Base-by-base conservation (phyloP, 2,329 filamentous ascomycete species). In the Penicillium glabrum region DNA sequence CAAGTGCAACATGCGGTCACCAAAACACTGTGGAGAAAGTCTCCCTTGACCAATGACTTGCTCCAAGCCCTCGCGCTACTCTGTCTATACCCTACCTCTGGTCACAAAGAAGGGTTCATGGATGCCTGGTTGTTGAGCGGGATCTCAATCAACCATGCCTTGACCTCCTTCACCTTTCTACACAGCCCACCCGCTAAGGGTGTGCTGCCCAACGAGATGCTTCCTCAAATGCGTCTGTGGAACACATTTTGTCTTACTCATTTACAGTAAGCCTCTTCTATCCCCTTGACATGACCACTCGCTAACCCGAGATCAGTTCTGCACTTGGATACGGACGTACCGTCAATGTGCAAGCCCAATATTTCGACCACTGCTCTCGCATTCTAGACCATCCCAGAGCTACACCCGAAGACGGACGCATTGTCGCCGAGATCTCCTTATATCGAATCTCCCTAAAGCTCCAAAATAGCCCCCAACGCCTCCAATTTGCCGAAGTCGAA, bases 101-200 rank as follows among this genome's bases (percentile, higher is more conserved):
- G 69, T 7, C 69, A 72, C 39, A 72, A 71, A 52, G 70, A 71
- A 52, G 61, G 67, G 8, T 67, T 67, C 19, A 70, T 73, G 61
- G 71, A 73, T 46, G 69, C 69, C 62, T 73, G 71, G 71, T 62
- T 73, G 46, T 54, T 73, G 60, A 73, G 71, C 63, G 70, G 70
- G 56, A 69, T 71, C 59, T 70, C 70, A 31, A 70, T 73, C 50
- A 71, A 73, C 49, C 71, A 73, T 62, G 70, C 70, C 29, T 57
- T 66, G 24, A 59, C 57, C 33, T 62, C 63, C 24, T 66, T 67
- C 47, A 47, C 46, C 37, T 65, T 67, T 46, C 51, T 67, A 50
- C 63, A 62, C 39, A 53, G 37, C 19, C 24, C 41, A 10, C 55
- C 62, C 8, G 53, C 54, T 23, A 69, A 71, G 44, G 63, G 57